phyloP scores from a whole-genome alignment of 345 rosid species.

The Mercurialis annua region DNA sequence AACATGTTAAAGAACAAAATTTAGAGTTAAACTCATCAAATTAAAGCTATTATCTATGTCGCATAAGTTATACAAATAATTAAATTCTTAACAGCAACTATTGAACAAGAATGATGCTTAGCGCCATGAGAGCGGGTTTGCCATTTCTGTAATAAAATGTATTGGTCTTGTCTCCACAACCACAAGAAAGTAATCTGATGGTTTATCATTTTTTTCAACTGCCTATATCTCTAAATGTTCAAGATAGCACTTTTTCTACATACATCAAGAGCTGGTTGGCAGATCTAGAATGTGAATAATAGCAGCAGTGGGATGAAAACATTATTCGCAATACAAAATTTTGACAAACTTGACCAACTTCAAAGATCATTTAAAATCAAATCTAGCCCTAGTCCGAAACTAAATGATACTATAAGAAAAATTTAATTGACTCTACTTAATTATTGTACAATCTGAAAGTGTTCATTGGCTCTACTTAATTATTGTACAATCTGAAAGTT shows the following conservation, averaged over 20 bases:
- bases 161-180: background rate
- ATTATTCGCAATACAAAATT: too few species aligned
- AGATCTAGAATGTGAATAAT: background rate
- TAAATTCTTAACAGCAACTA: too few species aligned
- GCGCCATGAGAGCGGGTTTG: too few species aligned
- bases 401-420: background rate
- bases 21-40: too few species aligned
- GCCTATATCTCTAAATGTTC: background rate
- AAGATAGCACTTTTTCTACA: background rate
- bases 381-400: background rate
- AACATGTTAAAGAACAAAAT: too few species aligned
- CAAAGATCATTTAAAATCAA: background rate
- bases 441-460: background rate
- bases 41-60: too few species aligned
- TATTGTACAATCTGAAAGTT: too few species aligned
- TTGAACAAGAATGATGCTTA: too few species aligned
- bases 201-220: background rate
- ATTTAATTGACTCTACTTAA: background rate
- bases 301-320: background rate
- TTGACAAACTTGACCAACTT: background rate
- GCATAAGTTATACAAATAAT: too few species aligned
- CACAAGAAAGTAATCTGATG: background rate
- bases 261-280: background rate
- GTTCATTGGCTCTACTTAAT: background rate
- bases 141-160: background rate